Evolutionary conservation across 495 filamentous ascomycete genomes (phyloP), one percentile per base, ranked within the genome.

Genomic region (Chaetomium fimeti): DNA sequence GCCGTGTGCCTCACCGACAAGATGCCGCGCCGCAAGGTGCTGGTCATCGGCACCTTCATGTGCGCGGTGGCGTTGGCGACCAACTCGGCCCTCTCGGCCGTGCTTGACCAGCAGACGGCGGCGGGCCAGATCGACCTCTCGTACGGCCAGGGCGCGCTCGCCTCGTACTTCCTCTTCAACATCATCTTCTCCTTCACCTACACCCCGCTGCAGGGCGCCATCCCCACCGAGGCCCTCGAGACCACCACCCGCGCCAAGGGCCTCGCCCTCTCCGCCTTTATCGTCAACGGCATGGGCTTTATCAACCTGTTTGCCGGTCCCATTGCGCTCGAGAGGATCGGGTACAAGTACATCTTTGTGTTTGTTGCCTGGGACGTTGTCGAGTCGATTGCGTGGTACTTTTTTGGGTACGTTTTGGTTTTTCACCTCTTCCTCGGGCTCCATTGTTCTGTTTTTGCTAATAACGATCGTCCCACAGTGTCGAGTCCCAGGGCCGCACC

Each of bases 161-260:
- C 79, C 11, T 77, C 77, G 1, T 81, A 81, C 71, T 84, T 84
- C 69, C 70, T 88, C 3, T 87, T 87, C 73, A 85, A 87, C 63
- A 77, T 84, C 51, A 80, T 84, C 69, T 87, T 85, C 69, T 83
- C 80, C 9, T 81, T 86, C 63, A 84, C 80, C 15, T 86, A 83
- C 75, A 87, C 84, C 18, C 85, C 85, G 13, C 77, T 88, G 28
- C 78, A 85, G 25, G 82, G 79, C 61, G 79, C 85, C 25, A 87
- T 88, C 61, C 85, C 86, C 28, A 78, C 82, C 27, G 80, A 86
- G 53, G 78, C 81, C 28, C 75, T 83, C 28, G 79, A 82, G 68
- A 83, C 78, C 15, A 80, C 79, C 7, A 79, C 74, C 29, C 75
- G 81, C 52, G 81, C 81, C 62, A 84, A 82, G 70, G 81, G 81